Evolutionary conservation across 2,329 filamentous ascomycete species (phyloP).

Genomic region (Triangularia setosa): DNA sequence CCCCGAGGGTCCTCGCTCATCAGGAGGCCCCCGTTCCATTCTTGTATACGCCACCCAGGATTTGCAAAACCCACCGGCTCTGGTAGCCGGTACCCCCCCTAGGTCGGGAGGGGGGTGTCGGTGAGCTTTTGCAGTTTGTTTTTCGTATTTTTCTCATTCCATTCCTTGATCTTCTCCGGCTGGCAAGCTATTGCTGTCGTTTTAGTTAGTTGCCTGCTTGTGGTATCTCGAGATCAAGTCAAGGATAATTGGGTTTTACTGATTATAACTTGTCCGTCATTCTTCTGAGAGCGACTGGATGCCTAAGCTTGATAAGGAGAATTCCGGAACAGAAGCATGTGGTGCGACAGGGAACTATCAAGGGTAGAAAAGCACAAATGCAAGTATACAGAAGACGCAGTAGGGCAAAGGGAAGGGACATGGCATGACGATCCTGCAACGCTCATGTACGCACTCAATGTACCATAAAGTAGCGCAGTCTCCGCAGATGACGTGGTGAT

Average conservation of each 20-base stretch:
- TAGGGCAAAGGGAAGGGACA: constrained; percentile 1
- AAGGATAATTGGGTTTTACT: no score
- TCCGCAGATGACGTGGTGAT: not conserved
- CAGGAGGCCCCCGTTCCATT: not conserved
- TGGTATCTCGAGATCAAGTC: not conserved
- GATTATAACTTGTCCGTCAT: no score
- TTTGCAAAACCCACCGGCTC: not conserved
- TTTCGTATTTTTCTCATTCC: not conserved
- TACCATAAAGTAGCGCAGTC: not conserved
- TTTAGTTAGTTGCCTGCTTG: no score
- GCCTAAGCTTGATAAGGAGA: no score
- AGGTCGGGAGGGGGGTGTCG: not conserved
- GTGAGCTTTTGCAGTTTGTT: not conserved
- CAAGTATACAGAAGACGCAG: not conserved
- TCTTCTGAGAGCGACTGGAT: no score
- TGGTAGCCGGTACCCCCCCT: not conserved
- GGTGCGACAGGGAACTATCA: not conserved
- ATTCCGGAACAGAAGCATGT: not conserved
- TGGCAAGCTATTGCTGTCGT: no score
- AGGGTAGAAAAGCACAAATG: not conserved
- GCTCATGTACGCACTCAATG: not conserved
- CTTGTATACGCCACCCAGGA: not conserved
- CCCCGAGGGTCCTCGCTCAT: not conserved
- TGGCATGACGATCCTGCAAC: not conserved
- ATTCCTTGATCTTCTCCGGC: no score